Conservation (phyloP, 805 yeast species). For the Starmerella kuoi region DNA sequence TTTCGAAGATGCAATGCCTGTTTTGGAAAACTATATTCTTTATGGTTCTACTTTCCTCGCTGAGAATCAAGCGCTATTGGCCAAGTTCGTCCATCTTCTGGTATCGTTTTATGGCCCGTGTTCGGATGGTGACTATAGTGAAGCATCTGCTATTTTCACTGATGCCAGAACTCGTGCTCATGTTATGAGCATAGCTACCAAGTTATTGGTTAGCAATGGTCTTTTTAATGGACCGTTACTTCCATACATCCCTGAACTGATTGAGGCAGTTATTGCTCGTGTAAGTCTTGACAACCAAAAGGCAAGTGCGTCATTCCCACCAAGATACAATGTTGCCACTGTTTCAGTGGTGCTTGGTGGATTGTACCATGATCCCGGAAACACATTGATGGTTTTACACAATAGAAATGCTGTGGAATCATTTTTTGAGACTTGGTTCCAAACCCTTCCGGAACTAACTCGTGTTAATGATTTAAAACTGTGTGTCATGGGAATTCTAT, state of each 20-base stretch:
- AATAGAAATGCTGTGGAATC: slow-evolving; percentile 35
- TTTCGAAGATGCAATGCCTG: slow-evolving; percentile 63
- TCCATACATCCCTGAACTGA: slow-evolving; percentile 11
- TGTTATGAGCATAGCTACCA: slow-evolving; percentile 52
- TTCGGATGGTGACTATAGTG: slow-evolving; percentile 10
- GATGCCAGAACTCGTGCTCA: slow-evolving; percentile 48
- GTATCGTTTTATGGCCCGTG: slow-evolving; percentile 35
- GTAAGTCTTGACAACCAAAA: slow-evolving; percentile 11
- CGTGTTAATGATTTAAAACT: slow-evolving; percentile 76
- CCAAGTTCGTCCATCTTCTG: slow-evolving; percentile 38
- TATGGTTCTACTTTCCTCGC: slow-evolving; percentile 43
- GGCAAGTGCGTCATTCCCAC: slow-evolving; percentile 21
- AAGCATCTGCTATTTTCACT: slow-evolving; percentile 37
- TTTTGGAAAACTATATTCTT: slow-evolving; percentile 61
- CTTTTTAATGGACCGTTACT: slow-evolving; percentile 17
- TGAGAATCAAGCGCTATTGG: slow-evolving; percentile 30
- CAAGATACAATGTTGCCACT: slow-evolving; percentile 37
- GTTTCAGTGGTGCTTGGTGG: slow-evolving; percentile 54
- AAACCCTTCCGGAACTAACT: slow-evolving; percentile 39
- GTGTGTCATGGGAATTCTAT: slow-evolving; percentile 53
- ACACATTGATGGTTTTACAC: slow-evolving; percentile 41
- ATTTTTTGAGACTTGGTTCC: slow-evolving; percentile 59
- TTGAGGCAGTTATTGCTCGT: slow-evolving; percentile 10
- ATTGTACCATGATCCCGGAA: slow-evolving; percentile 46
- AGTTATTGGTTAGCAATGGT: slow-evolving; percentile 39